phyloP scores from a whole-genome alignment of 2,329 filamentous ascomycete genomes.

The Venturiaceae sp. region DNA sequence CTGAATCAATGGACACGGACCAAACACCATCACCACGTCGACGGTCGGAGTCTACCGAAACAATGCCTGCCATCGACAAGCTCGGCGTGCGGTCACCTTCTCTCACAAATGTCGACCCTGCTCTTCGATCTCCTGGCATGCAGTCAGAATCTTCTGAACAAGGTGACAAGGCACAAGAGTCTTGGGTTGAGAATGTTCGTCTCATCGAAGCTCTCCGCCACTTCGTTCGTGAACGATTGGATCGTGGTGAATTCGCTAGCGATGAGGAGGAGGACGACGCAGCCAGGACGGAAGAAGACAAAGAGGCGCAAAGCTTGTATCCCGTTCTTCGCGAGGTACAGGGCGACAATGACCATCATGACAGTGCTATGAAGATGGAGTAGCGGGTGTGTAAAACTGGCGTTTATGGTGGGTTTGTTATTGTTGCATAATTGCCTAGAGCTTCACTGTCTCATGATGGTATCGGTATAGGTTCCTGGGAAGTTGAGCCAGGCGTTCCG shows the following conservation, averaged over 20 bases:
- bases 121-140: constrained; percentile 26
- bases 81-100: constrained; percentile 28
- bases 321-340: constrained; percentile 29
- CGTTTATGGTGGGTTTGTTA: not conserved
- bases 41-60: constrained; percentile 6
- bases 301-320: constrained; percentile 25
- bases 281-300: constrained; percentile 10
- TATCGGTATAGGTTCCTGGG: not conserved
- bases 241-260: constrained; percentile 40
- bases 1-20: constrained; percentile 31
- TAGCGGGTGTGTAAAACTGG: not conserved
- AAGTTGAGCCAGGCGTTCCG: not conserved
- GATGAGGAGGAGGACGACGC: constrained; percentile 18
- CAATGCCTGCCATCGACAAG: constrained; percentile 5
- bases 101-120: constrained; percentile 21
- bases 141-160: constrained; percentile 24
- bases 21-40: constrained; percentile 24
- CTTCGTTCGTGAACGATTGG: constrained; percentile 46
- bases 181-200: constrained; percentile 56
- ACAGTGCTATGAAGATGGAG: not conserved
- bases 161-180: constrained; percentile 30
- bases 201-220: constrained; percentile 50
- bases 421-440: not conserved
- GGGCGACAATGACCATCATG: constrained; percentile 10
- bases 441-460: not conserved